A percentile compares a stretch with the other conserved stretches of the same genome.
Evolutionary conservation across 371 early-diverging fungal species (phyloP).

Genomic region (Mucor piriformis): DNA sequence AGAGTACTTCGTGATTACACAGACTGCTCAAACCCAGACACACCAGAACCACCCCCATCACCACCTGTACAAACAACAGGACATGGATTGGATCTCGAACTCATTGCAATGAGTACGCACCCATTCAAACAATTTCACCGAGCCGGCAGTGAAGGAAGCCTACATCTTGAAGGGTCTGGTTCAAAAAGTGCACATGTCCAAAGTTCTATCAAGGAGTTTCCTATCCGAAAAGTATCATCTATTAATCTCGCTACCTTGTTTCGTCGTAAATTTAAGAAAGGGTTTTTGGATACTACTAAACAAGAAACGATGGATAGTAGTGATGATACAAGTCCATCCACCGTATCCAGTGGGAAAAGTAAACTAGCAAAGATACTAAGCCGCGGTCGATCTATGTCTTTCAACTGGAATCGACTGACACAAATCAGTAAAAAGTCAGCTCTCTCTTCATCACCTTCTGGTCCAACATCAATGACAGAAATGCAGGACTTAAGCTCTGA

Average conservation of each 20-base stretch:
- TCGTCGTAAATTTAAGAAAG: background rate
- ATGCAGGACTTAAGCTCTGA: no score
- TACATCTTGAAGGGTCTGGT: no score
- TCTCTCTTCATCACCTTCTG: background rate
- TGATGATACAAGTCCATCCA: background rate
- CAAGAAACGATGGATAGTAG: no score
- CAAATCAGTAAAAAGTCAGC: background rate
- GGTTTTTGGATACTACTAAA: background rate
- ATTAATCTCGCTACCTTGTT: conserved; percentile 10
- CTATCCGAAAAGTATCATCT: conserved; percentile 3
- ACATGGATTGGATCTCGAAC: no score
- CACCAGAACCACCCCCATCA: background rate
- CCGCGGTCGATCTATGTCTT: conserved; percentile 8
- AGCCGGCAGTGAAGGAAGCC: no score
- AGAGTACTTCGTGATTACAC: background rate
- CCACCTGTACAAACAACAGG: background rate
- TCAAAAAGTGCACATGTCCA: background rate
- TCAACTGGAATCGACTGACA: conserved; percentile 6
- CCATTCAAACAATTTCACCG: no score
- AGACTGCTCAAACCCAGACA: background rate
- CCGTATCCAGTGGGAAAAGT: background rate
- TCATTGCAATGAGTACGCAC: no score
- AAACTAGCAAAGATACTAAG: background rate
- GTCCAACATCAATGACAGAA: no score
- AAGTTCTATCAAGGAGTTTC: background rate